phyloP scores from a whole-genome alignment of 2,329 filamentous ascomycete genomes.

The Pezicula radicicola region DNA sequence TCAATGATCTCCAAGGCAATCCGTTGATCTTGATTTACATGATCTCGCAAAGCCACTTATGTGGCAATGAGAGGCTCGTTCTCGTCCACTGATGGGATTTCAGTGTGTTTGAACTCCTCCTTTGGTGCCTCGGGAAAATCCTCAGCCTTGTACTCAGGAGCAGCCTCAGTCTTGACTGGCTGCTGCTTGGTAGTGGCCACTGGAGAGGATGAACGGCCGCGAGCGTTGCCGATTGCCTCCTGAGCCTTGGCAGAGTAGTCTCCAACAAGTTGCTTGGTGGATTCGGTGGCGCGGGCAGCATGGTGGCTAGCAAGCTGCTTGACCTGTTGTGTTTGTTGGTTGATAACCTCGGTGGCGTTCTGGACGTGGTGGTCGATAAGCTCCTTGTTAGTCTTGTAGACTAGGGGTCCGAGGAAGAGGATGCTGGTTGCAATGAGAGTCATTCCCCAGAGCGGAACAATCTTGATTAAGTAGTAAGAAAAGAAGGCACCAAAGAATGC shows the following conservation, averaged over 20 bases:
- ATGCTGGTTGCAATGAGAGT: slow-evolving; percentile 56
- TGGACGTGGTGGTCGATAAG: slow-evolving; percentile 63
- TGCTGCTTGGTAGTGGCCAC: slow-evolving; percentile 11
- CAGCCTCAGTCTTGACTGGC: slow-evolving; percentile 17
- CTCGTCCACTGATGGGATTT: slow-evolving; percentile 14
- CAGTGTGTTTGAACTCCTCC: slow-evolving; percentile 24
- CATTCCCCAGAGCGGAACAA: slow-evolving; percentile 69
- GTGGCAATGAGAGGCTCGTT: slow-evolving; percentile 23
- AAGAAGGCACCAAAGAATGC: slow-evolving; percentile 59
- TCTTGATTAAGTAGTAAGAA: slow-evolving; percentile 66
- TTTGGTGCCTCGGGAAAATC: slow-evolving; percentile 28
- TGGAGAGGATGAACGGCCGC: slow-evolving; percentile 25
- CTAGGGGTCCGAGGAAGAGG: slow-evolving; percentile 58
- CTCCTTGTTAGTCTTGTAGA: slow-evolving; percentile 68
- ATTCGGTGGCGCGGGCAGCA: slow-evolving; percentile 57
- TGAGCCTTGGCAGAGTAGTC: slow-evolving; percentile 69
- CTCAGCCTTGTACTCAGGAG: slow-evolving; percentile 19
- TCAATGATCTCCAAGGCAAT: neutral
- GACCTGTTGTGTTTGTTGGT: slow-evolving; percentile 61
- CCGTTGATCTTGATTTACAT: neutral
- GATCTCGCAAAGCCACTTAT: slow-evolving; percentile 11
- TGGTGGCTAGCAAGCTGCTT: slow-evolving; percentile 61
- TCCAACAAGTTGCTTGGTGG: slow-evolving; percentile 66
- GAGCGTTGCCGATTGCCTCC: slow-evolving; percentile 51
- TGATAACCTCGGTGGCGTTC: slow-evolving; percentile 54